Evolutionary conservation across 495 filamentous ascomycete genomes (phyloP).

Genomic region (Delitschia confertaspora): DNA sequence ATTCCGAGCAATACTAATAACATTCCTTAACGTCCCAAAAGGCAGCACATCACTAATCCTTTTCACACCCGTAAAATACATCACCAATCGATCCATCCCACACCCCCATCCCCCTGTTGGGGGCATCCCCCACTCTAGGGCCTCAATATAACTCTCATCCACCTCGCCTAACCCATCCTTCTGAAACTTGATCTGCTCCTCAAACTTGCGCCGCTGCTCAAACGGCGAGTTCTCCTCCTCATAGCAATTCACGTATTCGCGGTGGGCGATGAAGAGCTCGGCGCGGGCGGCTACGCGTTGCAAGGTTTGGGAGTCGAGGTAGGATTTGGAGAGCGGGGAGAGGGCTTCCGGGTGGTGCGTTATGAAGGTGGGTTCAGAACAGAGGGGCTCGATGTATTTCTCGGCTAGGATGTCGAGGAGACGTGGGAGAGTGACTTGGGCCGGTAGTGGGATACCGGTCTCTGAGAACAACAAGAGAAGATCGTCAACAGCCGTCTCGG

Average conservation of each 20-base stretch:
- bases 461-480: constrained; percentile 50
- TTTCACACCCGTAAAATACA: constrained; percentile 70
- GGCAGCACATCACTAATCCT: constrained; percentile 74
- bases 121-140: constrained; percentile 78
- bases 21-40: constrained; percentile 78
- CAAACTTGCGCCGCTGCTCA: constrained; percentile 78
- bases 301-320: constrained; percentile 49
- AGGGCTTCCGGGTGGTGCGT: constrained; percentile 85
- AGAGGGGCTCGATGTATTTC: constrained; percentile 65
- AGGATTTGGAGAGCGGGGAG: constrained; percentile 86
- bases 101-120: constrained; percentile 95
- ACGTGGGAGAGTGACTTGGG: constrained; percentile 57
- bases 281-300: constrained; percentile 70
- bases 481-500: constrained; percentile 45
- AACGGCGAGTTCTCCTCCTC: constrained; percentile 95
- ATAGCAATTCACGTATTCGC: constrained; percentile 87
- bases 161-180: constrained; percentile 39
- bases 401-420: constrained; percentile 78
- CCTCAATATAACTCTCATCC: constrained; percentile 77
- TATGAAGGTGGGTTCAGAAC: constrained; percentile 70
- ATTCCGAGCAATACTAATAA: constrained; percentile 36
- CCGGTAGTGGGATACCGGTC: constrained; percentile 44
- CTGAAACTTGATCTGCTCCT: constrained; percentile 45
- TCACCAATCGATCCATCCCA: constrained; percentile 79
- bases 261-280: constrained; percentile 75